Percentiles rank a stretch among this genome's conserved stretches.
Evolutionary conservation across 1,284 basidiomycete genomes (phyloP).

Genomic region (Pseudomicrostroma phylloplanum): DNA sequence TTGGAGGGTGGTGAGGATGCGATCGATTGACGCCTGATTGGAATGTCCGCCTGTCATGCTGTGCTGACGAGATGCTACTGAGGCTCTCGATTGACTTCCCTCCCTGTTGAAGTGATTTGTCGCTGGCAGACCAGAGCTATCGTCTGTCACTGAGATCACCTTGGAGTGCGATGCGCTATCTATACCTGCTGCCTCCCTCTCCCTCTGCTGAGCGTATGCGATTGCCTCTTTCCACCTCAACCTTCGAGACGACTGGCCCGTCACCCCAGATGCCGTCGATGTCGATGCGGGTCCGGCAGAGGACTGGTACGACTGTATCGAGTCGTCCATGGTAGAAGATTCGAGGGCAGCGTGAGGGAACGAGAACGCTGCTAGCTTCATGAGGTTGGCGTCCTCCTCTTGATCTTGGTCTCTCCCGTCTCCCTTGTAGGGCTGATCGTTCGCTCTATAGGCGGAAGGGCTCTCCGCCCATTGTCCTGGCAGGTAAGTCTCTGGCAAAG

Average conservation of each 20-base stretch:
- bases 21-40: neutral
- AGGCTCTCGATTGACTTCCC: too few relatives aligned
- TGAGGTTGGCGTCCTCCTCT: neutral
- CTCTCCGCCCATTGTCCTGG: neutral
- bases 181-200: neutral
- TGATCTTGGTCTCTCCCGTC: neutral
- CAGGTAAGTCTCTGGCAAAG: too few relatives aligned
- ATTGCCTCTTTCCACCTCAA: slow-evolving; percentile 3
- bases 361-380: neutral
- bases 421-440: neutral
- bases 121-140: neutral
- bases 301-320: neutral
- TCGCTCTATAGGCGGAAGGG: neutral
- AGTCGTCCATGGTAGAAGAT: neutral
- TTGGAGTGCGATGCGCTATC: neutral
- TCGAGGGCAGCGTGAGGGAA: neutral
- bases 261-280: too few relatives aligned
- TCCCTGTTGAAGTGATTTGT: too few relatives aligned
- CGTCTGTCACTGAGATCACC: neutral
- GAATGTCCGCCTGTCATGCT: neutral
- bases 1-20: neutral
- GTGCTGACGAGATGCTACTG: neutral
- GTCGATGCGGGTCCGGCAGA: neutral
- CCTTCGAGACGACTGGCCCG: neutral
- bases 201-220: neutral